Evolutionary conservation across 805 yeast genomes (phyloP).

Genomic region (Henningerozyma blattae): DNA sequence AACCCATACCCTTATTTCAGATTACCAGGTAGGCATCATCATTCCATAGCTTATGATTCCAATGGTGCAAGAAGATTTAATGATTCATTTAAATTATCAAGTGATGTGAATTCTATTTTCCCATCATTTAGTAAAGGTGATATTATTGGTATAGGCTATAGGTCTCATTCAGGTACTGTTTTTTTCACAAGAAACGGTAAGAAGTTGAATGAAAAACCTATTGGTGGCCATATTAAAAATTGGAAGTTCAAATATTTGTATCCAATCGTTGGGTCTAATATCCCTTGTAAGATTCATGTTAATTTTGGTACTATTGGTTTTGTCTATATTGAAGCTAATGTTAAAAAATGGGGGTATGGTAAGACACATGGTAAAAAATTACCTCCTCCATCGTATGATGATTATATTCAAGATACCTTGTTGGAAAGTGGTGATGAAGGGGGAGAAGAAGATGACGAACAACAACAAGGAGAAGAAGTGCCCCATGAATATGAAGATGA

Average conservation of each 20-base stretch:
- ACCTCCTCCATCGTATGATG: constrained; percentile 89
- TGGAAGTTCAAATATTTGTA: constrained; percentile 60
- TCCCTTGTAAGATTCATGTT: constrained; percentile 72
- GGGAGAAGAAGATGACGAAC: constrained; percentile 27
- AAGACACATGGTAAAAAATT: constrained; percentile 77
- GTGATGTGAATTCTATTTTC: constrained; percentile 37
- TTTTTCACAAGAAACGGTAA: constrained; percentile 94
- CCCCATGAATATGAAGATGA: constrained; percentile 5
- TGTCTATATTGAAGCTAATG: constrained; percentile 85
- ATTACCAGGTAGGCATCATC: constrained; percentile 82
- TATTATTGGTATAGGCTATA: constrained; percentile 84
- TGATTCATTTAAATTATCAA: constrained; percentile 49
- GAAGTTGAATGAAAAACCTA: constrained; percentile 65
- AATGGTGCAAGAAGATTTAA: constrained; percentile 69
- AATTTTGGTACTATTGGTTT: constrained; percentile 84
- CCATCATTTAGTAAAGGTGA: constrained; percentile 71
- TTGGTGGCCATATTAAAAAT: constrained; percentile 69
- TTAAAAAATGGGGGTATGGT: constrained; percentile 94
- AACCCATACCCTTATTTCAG: constrained; percentile 91
- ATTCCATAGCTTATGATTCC: constrained; percentile 81
- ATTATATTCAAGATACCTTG: constrained; percentile 64
- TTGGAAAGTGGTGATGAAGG: constrained; percentile 51
- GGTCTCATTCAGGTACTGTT: constrained; percentile 70
- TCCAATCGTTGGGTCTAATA: constrained; percentile 84
- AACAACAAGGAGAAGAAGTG: constrained; percentile 19